phyloP scores from a whole-genome alignment of 108 stramenopile species.

The Cylindrotheca closterium region DNA sequence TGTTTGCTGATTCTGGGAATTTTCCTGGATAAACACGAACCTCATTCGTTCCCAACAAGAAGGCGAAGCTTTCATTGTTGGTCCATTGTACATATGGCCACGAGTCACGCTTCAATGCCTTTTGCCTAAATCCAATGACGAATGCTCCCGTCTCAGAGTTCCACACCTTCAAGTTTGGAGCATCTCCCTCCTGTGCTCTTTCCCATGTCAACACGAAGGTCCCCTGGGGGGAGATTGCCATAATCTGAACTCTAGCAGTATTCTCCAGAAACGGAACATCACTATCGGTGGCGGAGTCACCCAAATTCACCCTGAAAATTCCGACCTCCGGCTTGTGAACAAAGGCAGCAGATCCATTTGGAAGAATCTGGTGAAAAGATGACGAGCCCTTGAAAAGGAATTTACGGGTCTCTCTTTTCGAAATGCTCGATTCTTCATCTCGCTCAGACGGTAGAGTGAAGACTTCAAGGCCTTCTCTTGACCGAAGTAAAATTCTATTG shows the following conservation, averaged over 20 bases:
- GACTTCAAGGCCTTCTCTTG: conserved; percentile 71
- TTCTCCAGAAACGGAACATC: conserved; percentile 30
- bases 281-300: background rate
- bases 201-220: conserved; percentile 88
- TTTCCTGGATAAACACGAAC: conserved; percentile 65
- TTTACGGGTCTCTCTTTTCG: conserved; percentile 8
- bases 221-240: conserved; percentile 79
- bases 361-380: conserved; percentile 47
- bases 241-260: conserved; percentile 58
- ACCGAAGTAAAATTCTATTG: conserved; percentile 61
- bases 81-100: conserved; percentile 93
- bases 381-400: conserved; percentile 50
- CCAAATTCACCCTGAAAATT: conserved; percentile 46
- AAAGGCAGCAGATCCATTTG: conserved; percentile 50
- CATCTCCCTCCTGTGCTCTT: conserved; percentile 44
- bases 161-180: conserved; percentile 86
- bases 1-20: conserved; percentile 28
- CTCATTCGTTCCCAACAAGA: conserved; percentile 68
- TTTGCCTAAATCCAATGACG: conserved; percentile 63
- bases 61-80: conserved; percentile 76
- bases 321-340: conserved; percentile 58
- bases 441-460: conserved; percentile 49
- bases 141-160: conserved; percentile 41
- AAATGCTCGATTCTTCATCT: conserved; percentile 17
- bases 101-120: conserved; percentile 56